A percentile compares a stretch with the other conserved stretches of the same genome.
These are phyloP conservation scores for Sphagnum magellanicum DNA, from an alignment of 228 moss, liverwort and hornwort genomes.

Conservation along the genomic window DNA sequence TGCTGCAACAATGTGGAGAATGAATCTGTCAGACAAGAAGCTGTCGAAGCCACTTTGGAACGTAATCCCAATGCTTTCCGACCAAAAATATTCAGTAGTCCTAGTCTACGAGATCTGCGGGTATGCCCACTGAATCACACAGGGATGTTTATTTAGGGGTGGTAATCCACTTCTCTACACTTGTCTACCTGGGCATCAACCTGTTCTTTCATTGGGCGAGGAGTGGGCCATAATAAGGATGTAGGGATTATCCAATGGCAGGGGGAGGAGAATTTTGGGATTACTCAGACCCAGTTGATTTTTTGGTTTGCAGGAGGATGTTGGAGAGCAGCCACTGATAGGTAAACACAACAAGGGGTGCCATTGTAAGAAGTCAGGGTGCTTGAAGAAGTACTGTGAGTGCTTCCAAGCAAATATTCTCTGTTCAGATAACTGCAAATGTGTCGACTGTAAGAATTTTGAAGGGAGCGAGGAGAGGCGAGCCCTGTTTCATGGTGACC, in stretches of 20 bases:
- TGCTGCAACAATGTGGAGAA: constrained; percentile 99
- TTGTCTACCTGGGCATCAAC: too few relatives aligned
- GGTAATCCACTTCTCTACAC: too few relatives aligned
- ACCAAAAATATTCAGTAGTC: constrained; percentile 98
- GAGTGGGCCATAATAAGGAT: too few relatives aligned
- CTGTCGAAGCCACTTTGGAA: constrained; percentile 96
- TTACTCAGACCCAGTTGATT: too few relatives aligned
- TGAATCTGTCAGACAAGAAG: constrained; percentile 92
- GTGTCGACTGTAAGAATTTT: constrained; percentile 62
- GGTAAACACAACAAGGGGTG: constrained; percentile 70
- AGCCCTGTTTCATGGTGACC: constrained; percentile 46
- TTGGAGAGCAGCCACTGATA: constrained; percentile 38
- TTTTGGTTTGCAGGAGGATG: constrained; percentile 25
- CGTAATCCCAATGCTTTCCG: constrained; percentile 97
- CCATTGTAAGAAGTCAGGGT: constrained; percentile 60
- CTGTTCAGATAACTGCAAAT: constrained; percentile 68
- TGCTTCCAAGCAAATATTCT: constrained; percentile 66
- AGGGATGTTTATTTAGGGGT: background rate
- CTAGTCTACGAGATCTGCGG: constrained; percentile 66
- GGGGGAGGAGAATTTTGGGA: too few relatives aligned
- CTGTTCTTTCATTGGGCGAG: too few relatives aligned
- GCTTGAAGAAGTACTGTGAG: constrained; percentile 69
- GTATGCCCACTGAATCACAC: constrained; percentile 18
- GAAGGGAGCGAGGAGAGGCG: constrained; percentile 39
- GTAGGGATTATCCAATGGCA: too few relatives aligned